Conservation (phyloP, 139 green algal genomes). For the Micromonas commoda region DNA sequence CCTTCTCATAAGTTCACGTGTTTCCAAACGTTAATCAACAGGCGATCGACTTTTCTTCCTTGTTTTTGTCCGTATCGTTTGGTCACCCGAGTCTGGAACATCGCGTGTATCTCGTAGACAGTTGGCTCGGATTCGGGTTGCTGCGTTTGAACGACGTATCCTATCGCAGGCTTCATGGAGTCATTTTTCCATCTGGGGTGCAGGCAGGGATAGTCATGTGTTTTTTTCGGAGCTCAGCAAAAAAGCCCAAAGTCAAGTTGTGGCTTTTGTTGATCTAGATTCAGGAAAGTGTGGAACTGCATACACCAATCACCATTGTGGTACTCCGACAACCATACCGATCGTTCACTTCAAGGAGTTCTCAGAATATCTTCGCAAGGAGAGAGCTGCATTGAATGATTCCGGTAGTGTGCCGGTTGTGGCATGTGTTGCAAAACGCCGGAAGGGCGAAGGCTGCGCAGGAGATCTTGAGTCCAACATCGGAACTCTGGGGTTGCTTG, state of each 20-base stretch:
- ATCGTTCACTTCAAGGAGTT: constrained; percentile 7
- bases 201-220: not conserved
- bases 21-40: not conserved
- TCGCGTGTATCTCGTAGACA: too few species aligned
- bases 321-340: not conserved
- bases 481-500: not conserved
- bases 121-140: not conserved
- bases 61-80: too few species aligned
- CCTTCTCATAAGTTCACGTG: not conserved
- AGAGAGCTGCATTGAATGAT: too few species aligned
- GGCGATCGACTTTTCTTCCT: too few species aligned
- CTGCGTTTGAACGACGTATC: constrained; percentile 8
- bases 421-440: constrained; percentile 5
- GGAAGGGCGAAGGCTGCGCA: not conserved
- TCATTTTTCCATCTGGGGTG: constrained; percentile 24
- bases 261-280: constrained; percentile 20
- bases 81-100: too few species aligned
- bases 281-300: constrained; percentile 1
- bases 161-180: not conserved
- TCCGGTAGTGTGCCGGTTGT: not conserved
- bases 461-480: constrained; percentile 1
- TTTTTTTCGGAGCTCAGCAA: not conserved
- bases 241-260: not conserved
- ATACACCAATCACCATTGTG: not conserved
- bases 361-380: too few species aligned